A percentile compares a stretch with the other conserved stretches of the same genome.
Evolutionary conservation across 257 asterid genomes (phyloP).

Genomic region (Verbascum thapsus): DNA sequence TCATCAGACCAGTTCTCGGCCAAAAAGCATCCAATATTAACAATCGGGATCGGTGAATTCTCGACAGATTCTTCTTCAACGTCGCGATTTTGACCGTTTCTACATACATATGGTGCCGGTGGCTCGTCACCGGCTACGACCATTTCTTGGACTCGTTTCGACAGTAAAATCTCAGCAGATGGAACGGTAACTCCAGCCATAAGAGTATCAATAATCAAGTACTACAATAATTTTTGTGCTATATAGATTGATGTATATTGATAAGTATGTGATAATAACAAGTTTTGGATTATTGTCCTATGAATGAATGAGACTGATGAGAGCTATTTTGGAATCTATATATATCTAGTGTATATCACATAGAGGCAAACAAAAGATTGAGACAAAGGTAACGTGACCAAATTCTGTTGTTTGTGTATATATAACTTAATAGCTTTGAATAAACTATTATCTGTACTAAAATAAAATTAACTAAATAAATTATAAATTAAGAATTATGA

Average conservation of each 20-base stretch:
- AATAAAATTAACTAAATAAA: too few relatives aligned
- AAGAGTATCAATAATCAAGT: neutral
- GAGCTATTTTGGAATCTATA: neutral
- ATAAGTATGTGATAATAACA: neutral
- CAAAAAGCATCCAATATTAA: constrained; percentile 36
- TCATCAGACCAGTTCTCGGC: constrained; percentile 16
- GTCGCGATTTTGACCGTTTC: constrained; percentile 25
- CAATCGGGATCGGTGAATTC: constrained; percentile 39
- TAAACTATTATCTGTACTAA: too few relatives aligned
- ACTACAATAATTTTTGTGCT: neutral
- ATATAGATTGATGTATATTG: neutral
- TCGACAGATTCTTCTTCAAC: constrained; percentile 8
- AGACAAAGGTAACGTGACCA: neutral
- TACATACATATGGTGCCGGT: constrained; percentile 44
- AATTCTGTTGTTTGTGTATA: neutral
- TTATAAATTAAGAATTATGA: too few relatives aligned
- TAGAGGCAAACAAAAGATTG: neutral
- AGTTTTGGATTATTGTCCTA: neutral
- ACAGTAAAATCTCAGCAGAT: constrained; percentile 40
- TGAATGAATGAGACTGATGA: too few relatives aligned
- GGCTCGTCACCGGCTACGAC: constrained; percentile 53
- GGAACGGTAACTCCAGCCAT: constrained; percentile 37
- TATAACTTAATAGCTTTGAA: too few relatives aligned
- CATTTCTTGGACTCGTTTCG: constrained; percentile 66
- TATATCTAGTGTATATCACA: neutral